Evolutionary conservation across 2,329 filamentous ascomycete species (phyloP).

Genomic region (Esteya vermicola): DNA sequence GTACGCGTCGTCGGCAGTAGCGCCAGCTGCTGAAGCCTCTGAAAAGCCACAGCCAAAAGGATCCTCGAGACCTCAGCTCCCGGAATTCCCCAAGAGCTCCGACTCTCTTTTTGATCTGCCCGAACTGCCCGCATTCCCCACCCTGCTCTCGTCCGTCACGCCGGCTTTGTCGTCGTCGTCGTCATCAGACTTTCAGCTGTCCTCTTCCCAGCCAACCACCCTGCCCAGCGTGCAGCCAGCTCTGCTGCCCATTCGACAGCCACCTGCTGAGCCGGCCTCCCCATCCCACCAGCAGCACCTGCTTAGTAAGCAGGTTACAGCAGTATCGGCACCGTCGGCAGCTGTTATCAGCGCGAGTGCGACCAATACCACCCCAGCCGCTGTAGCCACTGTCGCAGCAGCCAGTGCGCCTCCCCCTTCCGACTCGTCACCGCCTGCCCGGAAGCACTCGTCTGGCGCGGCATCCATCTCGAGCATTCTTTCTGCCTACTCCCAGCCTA

Average conservation of each 20-base stretch:
- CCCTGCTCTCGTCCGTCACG: no score
- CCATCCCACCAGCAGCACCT: no score
- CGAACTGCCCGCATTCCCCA: neutral
- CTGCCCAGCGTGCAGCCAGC: no score
- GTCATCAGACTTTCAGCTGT: neutral
- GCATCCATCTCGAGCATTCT: constrained; percentile 38
- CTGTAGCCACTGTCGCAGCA: constrained; percentile 9
- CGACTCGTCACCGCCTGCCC: constrained; percentile 6
- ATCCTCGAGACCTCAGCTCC: no score
- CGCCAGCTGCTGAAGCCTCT: no score
- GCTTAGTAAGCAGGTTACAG: no score
- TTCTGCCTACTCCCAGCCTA: constrained; percentile 33
- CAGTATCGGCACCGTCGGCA: no score
- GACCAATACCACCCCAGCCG: neutral
- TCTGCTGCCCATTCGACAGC: neutral
- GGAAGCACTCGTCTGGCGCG: constrained; percentile 12
- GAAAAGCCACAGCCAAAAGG: no score
- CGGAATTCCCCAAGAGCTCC: constrained; percentile 3
- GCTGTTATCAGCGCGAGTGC: no score
- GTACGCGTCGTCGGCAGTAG: neutral
- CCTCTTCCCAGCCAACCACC: no score
- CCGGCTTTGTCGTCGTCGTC: no score
- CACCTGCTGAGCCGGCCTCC: neutral
- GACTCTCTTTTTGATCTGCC: neutral
- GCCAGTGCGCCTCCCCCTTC: constrained; percentile 6